Percentiles rank a stretch among this genome's conserved stretches.
Conservation (phyloP, 1,284 basidiomycete species). For the Meira miltonrushii region DNA sequence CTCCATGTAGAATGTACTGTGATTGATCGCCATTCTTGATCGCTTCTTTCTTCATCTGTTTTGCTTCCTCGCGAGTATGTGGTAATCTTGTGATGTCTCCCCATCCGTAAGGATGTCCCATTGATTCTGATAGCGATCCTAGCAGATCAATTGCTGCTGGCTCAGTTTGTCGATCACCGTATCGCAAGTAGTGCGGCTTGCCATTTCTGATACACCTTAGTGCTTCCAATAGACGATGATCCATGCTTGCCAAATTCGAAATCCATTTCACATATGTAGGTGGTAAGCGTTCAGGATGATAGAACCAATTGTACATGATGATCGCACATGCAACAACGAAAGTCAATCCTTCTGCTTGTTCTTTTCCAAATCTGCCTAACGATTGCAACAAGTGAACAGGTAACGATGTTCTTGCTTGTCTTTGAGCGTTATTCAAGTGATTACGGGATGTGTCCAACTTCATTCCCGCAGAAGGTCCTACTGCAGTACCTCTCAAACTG, state of each 20-base stretch:
- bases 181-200: constrained; percentile 41
- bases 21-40: constrained; percentile 7
- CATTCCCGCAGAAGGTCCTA: constrained; percentile 8
- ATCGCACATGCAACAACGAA: constrained; percentile 44
- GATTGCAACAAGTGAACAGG: neutral
- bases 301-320: constrained; percentile 52
- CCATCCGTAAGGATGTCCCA: constrained; percentile 40
- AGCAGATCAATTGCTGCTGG: constrained; percentile 24
- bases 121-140: constrained; percentile 31
- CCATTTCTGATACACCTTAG: constrained; percentile 39
- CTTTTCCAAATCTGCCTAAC: constrained; percentile 11
- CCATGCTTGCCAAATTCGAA: constrained; percentile 49
- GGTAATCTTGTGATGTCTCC: constrained; percentile 34
- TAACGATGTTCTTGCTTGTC: neutral
- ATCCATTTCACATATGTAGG: constrained; percentile 52
- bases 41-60: constrained; percentile 14
- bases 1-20: constrained; percentile 30
- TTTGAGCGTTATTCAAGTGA: neutral
- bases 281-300: constrained; percentile 44
- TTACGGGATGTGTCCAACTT: neutral
- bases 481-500: neutral
- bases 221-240: constrained; percentile 47
- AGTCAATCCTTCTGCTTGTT: constrained; percentile 37
- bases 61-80: constrained; percentile 22
- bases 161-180: constrained; percentile 32